Evolutionary conservation across 2,329 filamentous ascomycete genomes (phyloP), one percentile per base, ranked within the genome.

Genomic region (Colletotrichum karsti): DNA sequence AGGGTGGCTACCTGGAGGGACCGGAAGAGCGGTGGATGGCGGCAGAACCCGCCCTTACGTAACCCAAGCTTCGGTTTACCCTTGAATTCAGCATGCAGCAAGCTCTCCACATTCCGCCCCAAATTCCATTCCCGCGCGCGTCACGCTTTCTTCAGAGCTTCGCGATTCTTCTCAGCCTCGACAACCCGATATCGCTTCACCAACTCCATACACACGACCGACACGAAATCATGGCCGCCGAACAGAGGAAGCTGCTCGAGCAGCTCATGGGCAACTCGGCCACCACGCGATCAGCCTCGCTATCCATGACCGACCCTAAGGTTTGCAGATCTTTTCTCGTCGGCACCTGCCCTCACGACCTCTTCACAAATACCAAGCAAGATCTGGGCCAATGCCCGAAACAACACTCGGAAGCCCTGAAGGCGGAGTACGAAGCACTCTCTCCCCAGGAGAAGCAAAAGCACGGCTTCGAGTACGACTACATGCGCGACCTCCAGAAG

Each of bases 361-460:
- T 99, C 77, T 99, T 99, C 87, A 99, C 95, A 72, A 99, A 99
- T 83, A 99, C 96, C 50, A 98, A 98, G 84, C 95, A 98, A 86
- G 96, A 99, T 79, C 88, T 98, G 35, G 96, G 96, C 3, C 88
- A 90, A 1, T 99, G 96, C 77, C 89, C 93, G 55, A 96, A 95
- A 78, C 88, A 95, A 26, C 96, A 99, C 82, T 93, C 90, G 54
- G 95, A 98, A 78, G 90, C 90, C 12, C 87, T 98, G 72, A 98
- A 97, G 81, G 85, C 91, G 53, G 95, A 99, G 78, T 99, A 96
- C 80, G 92, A 97, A 73, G 86, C 83, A 1, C 89, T 96, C 0
- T 83, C 92, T 4, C 84, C 91, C 2, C 81, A 89, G 30, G 92
- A 95, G 74, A 92, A 91, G 78, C 89, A 91, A 69, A 90, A 91